These are phyloP conservation scores for Cystofilobasidium macerans DNA, from an alignment of 768 basidiomycete genomes.

Conservation along the genomic window DNA sequence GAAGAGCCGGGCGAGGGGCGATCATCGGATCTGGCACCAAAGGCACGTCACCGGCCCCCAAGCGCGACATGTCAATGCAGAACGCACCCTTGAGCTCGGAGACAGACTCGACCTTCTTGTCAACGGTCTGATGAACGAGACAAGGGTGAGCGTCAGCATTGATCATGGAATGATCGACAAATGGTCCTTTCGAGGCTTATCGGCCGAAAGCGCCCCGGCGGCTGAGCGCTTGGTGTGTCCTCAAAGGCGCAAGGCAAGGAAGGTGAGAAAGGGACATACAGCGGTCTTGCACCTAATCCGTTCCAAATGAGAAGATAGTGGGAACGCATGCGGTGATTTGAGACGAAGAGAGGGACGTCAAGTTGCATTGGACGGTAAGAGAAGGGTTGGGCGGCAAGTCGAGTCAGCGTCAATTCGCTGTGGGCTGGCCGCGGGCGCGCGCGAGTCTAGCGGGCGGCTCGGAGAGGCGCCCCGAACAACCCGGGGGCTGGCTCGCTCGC, in stretches of 20 bases:
- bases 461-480: neutral
- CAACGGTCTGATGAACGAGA: conserved; percentile 4
- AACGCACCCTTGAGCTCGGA: conserved; percentile 24
- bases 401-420: too few species aligned
- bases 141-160: neutral
- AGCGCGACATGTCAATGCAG: neutral
- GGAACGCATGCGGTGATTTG: neutral
- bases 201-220: neutral
- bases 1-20: neutral
- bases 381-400: too few species aligned
- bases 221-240: too few species aligned
- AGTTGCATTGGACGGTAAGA: neutral
- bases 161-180: too few species aligned
- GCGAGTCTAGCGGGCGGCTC: too few species aligned
- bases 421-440: too few species aligned
- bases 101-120: conserved; percentile 20
- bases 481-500: neutral
- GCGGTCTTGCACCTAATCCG: conserved; percentile 92
- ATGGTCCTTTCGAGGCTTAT: too few species aligned
- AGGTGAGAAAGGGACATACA: conserved; percentile 42
- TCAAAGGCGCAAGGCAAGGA: neutral
- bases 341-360: neutral
- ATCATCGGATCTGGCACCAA: neutral
- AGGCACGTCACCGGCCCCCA: neutral
- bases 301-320: neutral